Base-by-base conservation (phyloP, 129 eudicot species). In the Deinandra increscens region DNA sequence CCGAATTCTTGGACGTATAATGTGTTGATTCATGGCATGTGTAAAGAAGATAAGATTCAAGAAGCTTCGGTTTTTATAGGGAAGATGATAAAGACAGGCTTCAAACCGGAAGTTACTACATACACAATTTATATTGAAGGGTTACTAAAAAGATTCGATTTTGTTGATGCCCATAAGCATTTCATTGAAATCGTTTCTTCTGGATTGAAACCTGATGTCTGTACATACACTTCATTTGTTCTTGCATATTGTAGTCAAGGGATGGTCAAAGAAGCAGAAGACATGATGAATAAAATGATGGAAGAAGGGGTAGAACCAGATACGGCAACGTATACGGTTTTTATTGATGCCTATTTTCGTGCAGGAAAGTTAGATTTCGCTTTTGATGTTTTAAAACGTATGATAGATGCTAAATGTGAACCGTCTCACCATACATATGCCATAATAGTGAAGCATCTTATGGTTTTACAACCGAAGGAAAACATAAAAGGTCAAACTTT, bases 371-470 rank as follows among this genome's bases (percentile, higher is more conserved):
- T 85, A 33, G 66, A 74, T 44, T 75, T 58, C 23, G 83, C 88
- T 66, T 87, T 91, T 76, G 84, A 78, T 70, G 58, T 79, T 19
- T 64, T 91, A 8, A 91, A 87, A 72, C 54, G 59, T 74, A 91
- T 91, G 97, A 51, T 91, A 10, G 80, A 80, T 73, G 85, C 78
- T 29, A 80, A 80, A 71, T 76, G 73, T 66, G 87, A 85, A 70
- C 97, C 96, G 65, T 88, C 97, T 44, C 70, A 67, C 22, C 88
- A 84, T 72, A 88, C 97, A 34, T 91, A 87, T 64, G 79, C 96
- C 10, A 80, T 91, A 63, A 64, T 91, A 60, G 66, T 88, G 59
- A 91, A 88, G 63, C 90, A 91, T 60, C 84, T 91, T 59, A 66
- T 64, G 26, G 37, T 22, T 0, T 70, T 71, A 49, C 82, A 76